Evolutionary conservation across 2,329 filamentous ascomycete species (phyloP), one percentile per base, ranked within the genome.

Genomic region (Aspergillus ruber): DNA sequence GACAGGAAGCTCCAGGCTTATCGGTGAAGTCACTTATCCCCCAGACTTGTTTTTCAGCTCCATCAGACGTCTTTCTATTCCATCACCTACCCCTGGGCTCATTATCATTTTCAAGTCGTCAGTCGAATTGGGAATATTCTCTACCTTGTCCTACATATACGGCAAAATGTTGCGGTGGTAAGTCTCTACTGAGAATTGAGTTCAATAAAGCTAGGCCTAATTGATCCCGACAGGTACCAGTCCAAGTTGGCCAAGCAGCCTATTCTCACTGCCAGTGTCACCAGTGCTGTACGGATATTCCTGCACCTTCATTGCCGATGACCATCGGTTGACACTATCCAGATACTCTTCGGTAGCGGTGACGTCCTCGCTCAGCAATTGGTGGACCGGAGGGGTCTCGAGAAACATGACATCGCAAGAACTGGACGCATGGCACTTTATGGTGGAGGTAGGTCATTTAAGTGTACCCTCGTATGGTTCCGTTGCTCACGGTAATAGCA

Each of bases 341-440:
- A 83, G 80, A 68, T 97, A 50, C 84, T 98, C 54, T 98, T 97
- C 67, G 90, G 86, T 49, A 88, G 90, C 12, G 93, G 93, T 61
- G 93, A 98, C 73, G 77, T 86, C 51, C 84, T 94, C 56, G 89
- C 93, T 33, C 93, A 98, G 72, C 91, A 97, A 72, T 77, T 82
- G 32, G 87, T 98, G 50, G 91, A 97, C 73, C 84, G 83, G 68
- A 84, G 79, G 61, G 90, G 90, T 15, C 56, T 86, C 21, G 72
- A 84, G 57, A 85, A 86, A 55, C 91, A 98, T 67, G 85, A 91
- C 62, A 63, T 70, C 47, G 66, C 64, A 20, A 64, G 74, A 47
- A 76, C 74, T 33, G 73, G 68, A 29, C 68, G 74, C 47, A 75
- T 76, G 74, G 70, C 66, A 23, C 59, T 74, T 29, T 76, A 76